phyloP scores from a whole-genome alignment of 2,329 filamentous ascomycete species.

The Penicillium sp. region DNA sequence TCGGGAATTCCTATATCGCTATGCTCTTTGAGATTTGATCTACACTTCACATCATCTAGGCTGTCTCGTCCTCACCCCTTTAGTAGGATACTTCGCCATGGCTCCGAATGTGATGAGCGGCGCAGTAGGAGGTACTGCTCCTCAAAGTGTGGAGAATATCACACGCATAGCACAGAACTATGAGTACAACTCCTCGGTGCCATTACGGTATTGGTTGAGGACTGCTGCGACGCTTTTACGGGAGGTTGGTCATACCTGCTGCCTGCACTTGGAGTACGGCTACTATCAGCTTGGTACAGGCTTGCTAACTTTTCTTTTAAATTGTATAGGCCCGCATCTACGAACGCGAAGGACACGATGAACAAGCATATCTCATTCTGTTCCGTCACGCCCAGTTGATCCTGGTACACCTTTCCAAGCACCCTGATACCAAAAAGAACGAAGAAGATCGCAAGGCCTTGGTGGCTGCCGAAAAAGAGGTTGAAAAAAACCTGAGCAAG shows the following conservation, averaged over 20 bases:
- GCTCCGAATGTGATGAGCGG: conserved; percentile 18
- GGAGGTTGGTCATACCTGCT: conserved; percentile 60
- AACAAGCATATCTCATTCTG: conserved; percentile 87
- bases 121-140: conserved; percentile 46
- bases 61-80: not conserved
- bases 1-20: conserved; percentile 12
- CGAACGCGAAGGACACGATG: conserved; percentile 77
- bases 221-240: conserved; percentile 76
- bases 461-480: conserved; percentile 58
- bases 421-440: conserved; percentile 68
- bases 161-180: conserved; percentile 73
- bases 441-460: conserved; percentile 58
- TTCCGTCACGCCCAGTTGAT: conserved; percentile 86
- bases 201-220: conserved; percentile 77
- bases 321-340: conserved; percentile 72
- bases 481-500: conserved; percentile 64
- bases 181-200: conserved; percentile 73
- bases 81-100: conserved; percentile 18
- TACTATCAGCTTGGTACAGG: conserved; percentile 1
- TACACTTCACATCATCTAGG: not conserved
- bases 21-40: conserved; percentile 18
- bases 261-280: not conserved
- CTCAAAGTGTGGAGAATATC: conserved; percentile 75
- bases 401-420: conserved; percentile 68
- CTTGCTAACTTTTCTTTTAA: not conserved